phyloP scores from a whole-genome alignment of 2,329 filamentous ascomycete species.

The Microsporum ferrugineum region DNA sequence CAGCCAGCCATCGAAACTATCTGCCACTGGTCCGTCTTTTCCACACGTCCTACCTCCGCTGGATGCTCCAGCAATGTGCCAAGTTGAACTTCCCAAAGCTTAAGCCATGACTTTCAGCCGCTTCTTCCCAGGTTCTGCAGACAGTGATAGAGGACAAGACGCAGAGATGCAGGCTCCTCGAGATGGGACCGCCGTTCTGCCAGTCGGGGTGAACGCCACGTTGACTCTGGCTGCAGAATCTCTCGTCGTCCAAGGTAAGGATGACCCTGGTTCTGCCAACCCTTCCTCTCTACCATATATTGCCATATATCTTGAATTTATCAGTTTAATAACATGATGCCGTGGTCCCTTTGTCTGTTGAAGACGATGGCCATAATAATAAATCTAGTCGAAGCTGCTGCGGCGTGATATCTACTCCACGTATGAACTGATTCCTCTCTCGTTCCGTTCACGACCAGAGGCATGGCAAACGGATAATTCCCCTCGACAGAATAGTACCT shows the following conservation, averaged over 20 bases:
- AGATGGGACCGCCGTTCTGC: constrained; percentile 30
- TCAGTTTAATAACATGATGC: neutral
- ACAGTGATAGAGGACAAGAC: neutral
- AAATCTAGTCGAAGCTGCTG: constrained; percentile 44
- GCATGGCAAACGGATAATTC: neutral
- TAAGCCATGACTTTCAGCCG: constrained; percentile 3
- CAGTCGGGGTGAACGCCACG: constrained; percentile 47
- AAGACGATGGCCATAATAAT: constrained; percentile 45
- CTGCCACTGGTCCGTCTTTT: neutral
- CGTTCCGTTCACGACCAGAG: neutral
- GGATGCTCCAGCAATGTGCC: neutral
- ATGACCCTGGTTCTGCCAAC: neutral
- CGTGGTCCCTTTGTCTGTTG: neutral
- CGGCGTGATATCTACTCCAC: constrained; percentile 17
- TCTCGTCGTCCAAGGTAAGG: constrained; percentile 47
- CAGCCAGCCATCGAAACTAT: neutral
- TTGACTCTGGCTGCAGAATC: constrained; percentile 51
- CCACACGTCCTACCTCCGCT: neutral
- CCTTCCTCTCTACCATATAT: neutral
- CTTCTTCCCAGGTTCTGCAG: neutral
- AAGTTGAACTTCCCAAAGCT: neutral
- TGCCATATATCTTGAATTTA: neutral
- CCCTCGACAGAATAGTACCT: neutral
- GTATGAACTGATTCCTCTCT: neutral
- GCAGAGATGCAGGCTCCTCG: neutral